Base-by-base conservation (phyloP, 192 early-diverging fungal species). In the Backusella luteola region DNA sequence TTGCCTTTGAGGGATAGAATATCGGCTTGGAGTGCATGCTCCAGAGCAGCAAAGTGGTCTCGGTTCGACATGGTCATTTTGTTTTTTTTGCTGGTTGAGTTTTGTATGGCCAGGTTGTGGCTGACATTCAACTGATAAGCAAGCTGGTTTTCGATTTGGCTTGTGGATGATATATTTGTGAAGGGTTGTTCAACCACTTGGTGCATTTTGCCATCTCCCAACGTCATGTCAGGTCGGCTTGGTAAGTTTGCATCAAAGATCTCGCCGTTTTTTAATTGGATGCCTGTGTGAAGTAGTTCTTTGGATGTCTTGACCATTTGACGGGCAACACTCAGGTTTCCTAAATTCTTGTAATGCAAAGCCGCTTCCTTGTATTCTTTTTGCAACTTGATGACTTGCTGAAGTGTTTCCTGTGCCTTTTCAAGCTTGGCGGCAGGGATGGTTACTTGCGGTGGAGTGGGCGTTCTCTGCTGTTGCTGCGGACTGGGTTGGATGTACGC, bases 311-410 rank as follows among this genome's bases (percentile, higher is more conserved):
- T 70, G 15, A 93, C 46, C 82, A 87, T 81, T 76, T 90, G 84
- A 17, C 88, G 79, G 2, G 91, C 89, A 4, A 36, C 74, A 12
- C 63, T 56, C 4, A 87, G 21, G 56, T 91, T 81, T 34, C 85
- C 81, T 0, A 84, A 63, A 19, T 83, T 75, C 81, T 92, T 92
- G 75, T 84, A 87, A 14, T 78, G 77, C 41, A 90, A 66, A 4
- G 90, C 92, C 8, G 83, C 84, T 34, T 86, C 77, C 75, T 89
- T 91, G 76, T 93, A 93, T 77, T 93, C 85, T 34, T 84, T 66
- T 70, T 85, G 84, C 1, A 82, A 63, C 12, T 56, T 32, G 9
- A 81, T 74, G 21, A 91, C 34, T 38, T 46, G 49, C 17, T 76
- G 44, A 19, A 75, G 74, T 15, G 76, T n/a, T 74, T 73, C 41